Conservation (phyloP, 2,329 filamentous ascomycete species). For the Diaporthe australafricana region DNA sequence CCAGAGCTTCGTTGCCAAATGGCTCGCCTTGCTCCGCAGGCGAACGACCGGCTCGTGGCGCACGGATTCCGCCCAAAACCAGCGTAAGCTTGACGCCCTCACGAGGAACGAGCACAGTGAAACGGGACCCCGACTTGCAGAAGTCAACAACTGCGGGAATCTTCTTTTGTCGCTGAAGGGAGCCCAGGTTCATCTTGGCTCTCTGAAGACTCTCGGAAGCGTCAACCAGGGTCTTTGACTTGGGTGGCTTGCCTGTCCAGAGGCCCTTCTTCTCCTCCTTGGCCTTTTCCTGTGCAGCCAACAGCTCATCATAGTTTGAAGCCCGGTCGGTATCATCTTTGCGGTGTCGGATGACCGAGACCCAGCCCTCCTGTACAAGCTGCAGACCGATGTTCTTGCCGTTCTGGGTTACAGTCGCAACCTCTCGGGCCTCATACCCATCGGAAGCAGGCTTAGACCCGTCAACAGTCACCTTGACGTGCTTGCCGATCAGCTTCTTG, state of each 20-base stretch:
- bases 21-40: conserved; percentile 87
- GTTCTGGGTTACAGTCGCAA: conserved; percentile 86
- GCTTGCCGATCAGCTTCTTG: conserved; percentile 95
- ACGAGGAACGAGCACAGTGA: conserved; percentile 89
- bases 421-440: conserved; percentile 93
- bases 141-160: conserved; percentile 96
- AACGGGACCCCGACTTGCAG: conserved; percentile 95
- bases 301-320: conserved; percentile 90
- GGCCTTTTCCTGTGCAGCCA: conserved; percentile 83
- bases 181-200: conserved; percentile 91
- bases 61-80: conserved; percentile 92
- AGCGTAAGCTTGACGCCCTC: conserved; percentile 96
- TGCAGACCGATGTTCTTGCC: conserved; percentile 87
- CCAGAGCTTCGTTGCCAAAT: conserved; percentile 93
- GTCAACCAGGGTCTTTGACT: conserved; percentile 85
- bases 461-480: conserved; percentile 89
- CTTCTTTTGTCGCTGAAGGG: conserved; percentile 90
- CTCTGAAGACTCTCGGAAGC: conserved; percentile 94
- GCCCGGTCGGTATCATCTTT: conserved; percentile 95
- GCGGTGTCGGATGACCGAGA: conserved; percentile 92
- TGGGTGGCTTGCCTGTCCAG: conserved; percentile 91
- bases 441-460: conserved; percentile 91
- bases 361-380: conserved; percentile 93
- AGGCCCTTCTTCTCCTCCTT: conserved; percentile 93
- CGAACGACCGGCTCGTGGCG: conserved; percentile 82